A percentile compares a stretch with the other conserved stretches of the same genome.
These are phyloP conservation scores for Trichocladium uniseriatum DNA, from an alignment of 495 filamentous ascomycete genomes.

Conservation along the genomic window DNA sequence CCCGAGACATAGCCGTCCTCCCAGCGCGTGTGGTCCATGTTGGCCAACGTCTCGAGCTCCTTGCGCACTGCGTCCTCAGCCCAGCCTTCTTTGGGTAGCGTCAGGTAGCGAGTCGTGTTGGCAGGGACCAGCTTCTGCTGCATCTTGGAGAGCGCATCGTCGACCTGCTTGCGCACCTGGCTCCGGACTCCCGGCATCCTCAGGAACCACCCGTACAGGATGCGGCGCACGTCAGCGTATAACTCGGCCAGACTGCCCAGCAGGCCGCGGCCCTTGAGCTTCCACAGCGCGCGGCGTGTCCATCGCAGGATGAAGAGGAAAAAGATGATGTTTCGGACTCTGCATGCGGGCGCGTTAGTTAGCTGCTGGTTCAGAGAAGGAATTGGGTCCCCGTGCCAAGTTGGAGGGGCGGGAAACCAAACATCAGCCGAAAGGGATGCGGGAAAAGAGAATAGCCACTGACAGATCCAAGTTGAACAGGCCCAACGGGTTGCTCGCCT, in stretches of 20 bases:
- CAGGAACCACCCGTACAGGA: slow-evolving; percentile 77
- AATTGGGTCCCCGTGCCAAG: too few species aligned
- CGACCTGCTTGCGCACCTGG: slow-evolving; percentile 72
- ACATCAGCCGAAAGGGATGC: neutral
- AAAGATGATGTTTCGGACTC: slow-evolving; percentile 82
- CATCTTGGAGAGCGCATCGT: slow-evolving; percentile 62
- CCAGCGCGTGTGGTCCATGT: slow-evolving; percentile 91
- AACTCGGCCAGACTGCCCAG: slow-evolving; percentile 66
- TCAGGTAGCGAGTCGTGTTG: slow-evolving; percentile 61
- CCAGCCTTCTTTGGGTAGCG: slow-evolving; percentile 81
- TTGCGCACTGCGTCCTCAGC: slow-evolving; percentile 64
- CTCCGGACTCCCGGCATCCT: slow-evolving; percentile 72
- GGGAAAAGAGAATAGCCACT: slow-evolving; percentile 27
- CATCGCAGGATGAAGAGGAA: slow-evolving; percentile 82
- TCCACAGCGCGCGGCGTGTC: slow-evolving; percentile 68
- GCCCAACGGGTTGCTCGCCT: slow-evolving; percentile 48
- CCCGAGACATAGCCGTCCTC: slow-evolving; percentile 92
- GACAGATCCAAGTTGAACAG: slow-evolving; percentile 75
- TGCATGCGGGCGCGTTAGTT: slow-evolving; percentile 24
- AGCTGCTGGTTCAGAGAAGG: slow-evolving; percentile 2
- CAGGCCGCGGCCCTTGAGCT: slow-evolving; percentile 80
- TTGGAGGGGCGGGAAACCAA: neutral
- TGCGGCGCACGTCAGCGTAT: slow-evolving; percentile 59
- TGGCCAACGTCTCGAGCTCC: slow-evolving; percentile 68
- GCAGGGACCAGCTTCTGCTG: slow-evolving; percentile 73